Conservation (phyloP, 257 asterid genomes). For the Cordia subcordata region DNA sequence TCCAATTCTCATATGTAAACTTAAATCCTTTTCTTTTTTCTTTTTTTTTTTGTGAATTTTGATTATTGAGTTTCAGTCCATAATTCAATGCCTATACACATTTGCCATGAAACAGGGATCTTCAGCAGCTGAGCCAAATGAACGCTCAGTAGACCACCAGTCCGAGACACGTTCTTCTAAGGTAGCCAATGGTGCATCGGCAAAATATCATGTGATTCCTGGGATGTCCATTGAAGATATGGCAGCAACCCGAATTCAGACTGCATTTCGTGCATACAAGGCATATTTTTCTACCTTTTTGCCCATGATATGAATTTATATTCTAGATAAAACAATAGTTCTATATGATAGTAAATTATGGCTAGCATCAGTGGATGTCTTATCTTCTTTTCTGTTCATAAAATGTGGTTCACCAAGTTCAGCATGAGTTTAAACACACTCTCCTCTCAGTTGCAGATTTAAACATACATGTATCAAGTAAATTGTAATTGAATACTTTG, state of each 20-base stretch:
- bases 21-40: too few species aligned
- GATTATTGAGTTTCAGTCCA: background rate
- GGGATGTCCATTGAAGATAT: conserved; percentile 43
- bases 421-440: too few species aligned
- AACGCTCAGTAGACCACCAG: conserved; percentile 20
- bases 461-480: too few species aligned
- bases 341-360: too few species aligned
- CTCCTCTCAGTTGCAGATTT: too few species aligned
- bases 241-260: conserved; percentile 83
- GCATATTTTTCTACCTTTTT: conserved; percentile 6
- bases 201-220: conserved; percentile 19
- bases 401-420: too few species aligned
- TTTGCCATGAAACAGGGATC: conserved; percentile 36
- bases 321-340: background rate
- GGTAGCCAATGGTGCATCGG: conserved; percentile 25
- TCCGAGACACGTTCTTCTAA: conserved; percentile 26
- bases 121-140: conserved; percentile 37
- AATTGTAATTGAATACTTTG: too few species aligned
- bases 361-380: background rate
- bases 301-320: background rate
- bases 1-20: background rate
- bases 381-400: background rate
- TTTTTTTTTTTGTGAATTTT: background rate
- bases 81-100: background rate
- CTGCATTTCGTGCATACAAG: conserved; percentile 62